Conservation (phyloP, 352 stramenopile species). For the Globisporangium yorkense region DNA sequence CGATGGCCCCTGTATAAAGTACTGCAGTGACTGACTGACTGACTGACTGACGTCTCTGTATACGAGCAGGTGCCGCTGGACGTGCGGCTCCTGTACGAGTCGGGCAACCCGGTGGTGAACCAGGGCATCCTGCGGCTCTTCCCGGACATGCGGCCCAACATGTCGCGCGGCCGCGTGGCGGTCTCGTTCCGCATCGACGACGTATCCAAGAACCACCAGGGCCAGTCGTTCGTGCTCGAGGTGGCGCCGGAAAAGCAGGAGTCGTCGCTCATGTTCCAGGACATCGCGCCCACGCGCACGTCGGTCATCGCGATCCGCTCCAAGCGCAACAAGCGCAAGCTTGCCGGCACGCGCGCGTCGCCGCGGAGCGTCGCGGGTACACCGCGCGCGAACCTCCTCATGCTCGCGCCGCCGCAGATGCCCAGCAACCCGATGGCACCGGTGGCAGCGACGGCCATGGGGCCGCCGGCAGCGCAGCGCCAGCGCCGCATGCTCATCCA, state of each 20-base stretch:
- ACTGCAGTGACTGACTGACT: no score
- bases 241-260: slow-evolving; percentile 86
- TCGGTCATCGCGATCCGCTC: slow-evolving; percentile 90
- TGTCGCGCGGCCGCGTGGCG: slow-evolving; percentile 72
- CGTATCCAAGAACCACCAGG: slow-evolving; percentile 97
- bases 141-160: slow-evolving; percentile 82
- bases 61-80: slow-evolving; percentile 38
- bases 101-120: slow-evolving; percentile 78
- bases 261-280: slow-evolving; percentile 77
- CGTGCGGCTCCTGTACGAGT: slow-evolving; percentile 81
- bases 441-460: background rate
- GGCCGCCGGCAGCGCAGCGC: slow-evolving; percentile 11
- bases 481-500: slow-evolving; percentile 15
- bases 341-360: slow-evolving; percentile 34
- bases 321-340: slow-evolving; percentile 92
- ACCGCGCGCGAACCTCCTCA: slow-evolving; percentile 28
- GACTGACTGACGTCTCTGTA: background rate
- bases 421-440: background rate
- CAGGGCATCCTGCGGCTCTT: slow-evolving; percentile 89
- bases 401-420: slow-evolving; percentile 21
- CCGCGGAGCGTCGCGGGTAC: slow-evolving; percentile 33
- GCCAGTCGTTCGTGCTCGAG: slow-evolving; percentile 90
- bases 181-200: slow-evolving; percentile 95
- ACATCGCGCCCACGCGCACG: slow-evolving; percentile 87
- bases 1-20: no score